Base-by-base conservation (phyloP, 805 yeast species). In the Pichia eremophila region DNA sequence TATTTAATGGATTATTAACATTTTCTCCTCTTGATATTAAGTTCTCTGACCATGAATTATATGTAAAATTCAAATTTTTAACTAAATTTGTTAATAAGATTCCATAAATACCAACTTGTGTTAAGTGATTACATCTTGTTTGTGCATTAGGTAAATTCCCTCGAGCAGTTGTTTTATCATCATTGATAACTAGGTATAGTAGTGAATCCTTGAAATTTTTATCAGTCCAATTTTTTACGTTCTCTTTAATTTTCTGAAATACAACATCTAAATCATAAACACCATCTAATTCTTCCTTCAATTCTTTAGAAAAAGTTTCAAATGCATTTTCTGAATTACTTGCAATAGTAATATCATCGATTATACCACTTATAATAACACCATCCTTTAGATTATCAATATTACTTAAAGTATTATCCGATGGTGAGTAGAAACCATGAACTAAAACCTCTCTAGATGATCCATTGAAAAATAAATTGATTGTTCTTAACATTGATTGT, bases 21-120 rank as follows among this genome's bases (percentile, higher is more conserved):
- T 77, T 74, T 8, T 77, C 52, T 0, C 68, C 68, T 51, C 84
- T 68, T 37, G 71, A 59, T n/a, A 49, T 48, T 10, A 78, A 73
- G 58, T 79, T 80, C 27, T 68, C 65, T 2, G 73, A 43, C 29
- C 79, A 58, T 53, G 71, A 68, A 2, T 61, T 47, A 57, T 76
- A 78, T 0, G 77, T 66, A 15, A 56, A 51, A 14, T 55, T 53
- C 0, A 56, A 43, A 46, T 57, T 58, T 27, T 50, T 31, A 9
- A 63, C 47, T 34, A 80, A 53, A 2, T 62, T 49, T 19, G 68
- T 73, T 7, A 81, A 53, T 45, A 84, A 70, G 39, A 68, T 61
- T 19, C 77, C 65, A 58, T 85, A 85, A 52, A 79, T 73, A 63
- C 71, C 70, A 4, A 81, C 79, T 64, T 85, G 93, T n/a, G 71